These are phyloP conservation scores for Ogataea methylovora DNA, from an alignment of 805 yeast species.

Conservation along the genomic window DNA sequence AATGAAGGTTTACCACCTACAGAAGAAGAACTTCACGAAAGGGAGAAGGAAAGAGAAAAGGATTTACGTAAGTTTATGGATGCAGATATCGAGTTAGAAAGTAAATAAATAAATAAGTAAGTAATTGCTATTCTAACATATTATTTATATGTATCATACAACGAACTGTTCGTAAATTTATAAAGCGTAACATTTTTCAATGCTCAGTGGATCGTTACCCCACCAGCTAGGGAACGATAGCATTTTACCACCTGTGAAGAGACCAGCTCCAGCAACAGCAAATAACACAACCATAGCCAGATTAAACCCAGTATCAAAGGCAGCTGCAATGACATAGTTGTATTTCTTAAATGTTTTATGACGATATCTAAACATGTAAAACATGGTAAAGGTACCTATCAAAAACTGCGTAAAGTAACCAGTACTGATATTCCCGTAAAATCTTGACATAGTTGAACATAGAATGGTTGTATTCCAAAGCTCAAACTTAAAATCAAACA, in stretches of 20 bases:
- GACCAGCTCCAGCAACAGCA: conserved; percentile 18
- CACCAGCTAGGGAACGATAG: conserved; percentile 35
- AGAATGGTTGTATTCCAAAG: conserved; percentile 41
- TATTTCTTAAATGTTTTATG: conserved; percentile 33
- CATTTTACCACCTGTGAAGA: conserved; percentile 4
- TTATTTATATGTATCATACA: not conserved
- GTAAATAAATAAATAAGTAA: not conserved
- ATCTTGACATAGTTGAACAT: conserved; percentile 38
- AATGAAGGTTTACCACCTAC: conserved; percentile 91
- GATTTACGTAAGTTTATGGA: conserved; percentile 30
- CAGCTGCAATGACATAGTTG: conserved; percentile 44
- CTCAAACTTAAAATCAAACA: conserved; percentile 13
- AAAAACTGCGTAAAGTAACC: conserved; percentile 40
- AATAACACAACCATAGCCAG: conserved; percentile 33
- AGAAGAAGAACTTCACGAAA: conserved; percentile 42
- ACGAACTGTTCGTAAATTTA: conserved; percentile 1
- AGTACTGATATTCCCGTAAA: conserved; percentile 43
- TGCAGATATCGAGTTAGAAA: conserved; percentile 12
- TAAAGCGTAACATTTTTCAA: conserved; percentile 40
- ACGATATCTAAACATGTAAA: conserved; percentile 31
- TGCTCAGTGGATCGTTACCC: conserved; percentile 36
- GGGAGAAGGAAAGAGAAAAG: conserved; percentile 39
- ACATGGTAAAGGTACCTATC: conserved; percentile 43
- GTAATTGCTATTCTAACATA: conserved; percentile 1
- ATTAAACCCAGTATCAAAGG: conserved; percentile 44